Percentiles rank a stretch among this genome's conserved stretches.
These are phyloP conservation scores for Papiliotrema nemorosa DNA, from an alignment of 1,284 basidiomycete genomes.

Conservation along the genomic window DNA sequence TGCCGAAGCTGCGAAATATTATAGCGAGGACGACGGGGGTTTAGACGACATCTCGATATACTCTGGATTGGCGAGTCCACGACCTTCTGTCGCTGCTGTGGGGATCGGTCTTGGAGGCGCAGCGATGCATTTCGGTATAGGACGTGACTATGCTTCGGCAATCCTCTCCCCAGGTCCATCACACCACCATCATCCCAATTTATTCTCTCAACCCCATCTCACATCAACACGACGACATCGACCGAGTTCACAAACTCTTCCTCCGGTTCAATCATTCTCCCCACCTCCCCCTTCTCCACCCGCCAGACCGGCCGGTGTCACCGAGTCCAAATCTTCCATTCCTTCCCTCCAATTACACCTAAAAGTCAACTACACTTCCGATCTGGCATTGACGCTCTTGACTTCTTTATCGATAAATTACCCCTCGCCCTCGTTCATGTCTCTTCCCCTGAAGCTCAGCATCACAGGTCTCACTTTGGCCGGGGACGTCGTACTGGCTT, in stretches of 20 bases:
- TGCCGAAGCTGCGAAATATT: not conserved
- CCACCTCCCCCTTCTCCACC: conserved; percentile 32
- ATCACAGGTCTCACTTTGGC: conserved; percentile 83
- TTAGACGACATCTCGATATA: conserved; percentile 21
- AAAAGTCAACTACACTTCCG: conserved; percentile 47
- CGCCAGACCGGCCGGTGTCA: conserved; percentile 19
- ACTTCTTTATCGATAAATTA: conserved; percentile 95
- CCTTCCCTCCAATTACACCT: conserved; percentile 52
- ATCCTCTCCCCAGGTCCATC: conserved; percentile 2
- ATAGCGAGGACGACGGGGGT: conserved; percentile 5
- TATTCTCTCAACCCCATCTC: conserved; percentile 1
- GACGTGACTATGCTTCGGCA: conserved; percentile 4
- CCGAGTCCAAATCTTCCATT: conserved; percentile 11
- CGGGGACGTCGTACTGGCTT: conserved; percentile 84
- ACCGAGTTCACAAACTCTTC: not conserved
- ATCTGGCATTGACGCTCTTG: conserved; percentile 62
- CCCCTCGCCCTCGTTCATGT: conserved; percentile 91
- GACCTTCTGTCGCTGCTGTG: conserved; percentile 22
- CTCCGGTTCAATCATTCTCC: conserved; percentile 5
- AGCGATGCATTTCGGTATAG: conserved; percentile 1
- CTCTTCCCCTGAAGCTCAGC: conserved; percentile 84
- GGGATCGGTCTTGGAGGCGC: conserved; percentile 22
- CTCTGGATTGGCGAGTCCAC: conserved; percentile 20
- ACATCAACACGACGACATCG: not conserved
- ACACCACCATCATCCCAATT: not conserved